Evolutionary conservation across 345 rosid genomes (phyloP).

Genomic region (Populus simonii): DNA sequence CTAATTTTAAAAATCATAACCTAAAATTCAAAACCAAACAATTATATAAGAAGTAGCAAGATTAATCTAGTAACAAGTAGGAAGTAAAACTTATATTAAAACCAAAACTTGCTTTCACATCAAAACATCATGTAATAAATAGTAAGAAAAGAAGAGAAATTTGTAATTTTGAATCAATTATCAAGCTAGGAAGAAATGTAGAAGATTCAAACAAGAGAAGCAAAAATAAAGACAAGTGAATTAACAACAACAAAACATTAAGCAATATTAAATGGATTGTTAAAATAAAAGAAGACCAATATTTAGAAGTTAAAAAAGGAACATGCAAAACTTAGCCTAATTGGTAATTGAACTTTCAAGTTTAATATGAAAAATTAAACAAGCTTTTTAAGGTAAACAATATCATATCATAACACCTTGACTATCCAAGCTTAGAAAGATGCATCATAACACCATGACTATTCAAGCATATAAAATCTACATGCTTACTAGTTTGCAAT

Average conservation of each 20-base stretch:
- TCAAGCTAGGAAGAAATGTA: not conserved
- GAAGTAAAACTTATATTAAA: no score
- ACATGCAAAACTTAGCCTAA: not conserved
- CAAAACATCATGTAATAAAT: no score
- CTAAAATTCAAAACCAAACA: no score
- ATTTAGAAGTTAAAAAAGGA: not conserved
- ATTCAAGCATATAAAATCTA: not conserved
- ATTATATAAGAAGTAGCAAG: no score
- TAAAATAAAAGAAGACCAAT: not conserved
- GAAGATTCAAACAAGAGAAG: not conserved
- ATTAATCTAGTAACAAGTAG: no score
- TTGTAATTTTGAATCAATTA: not conserved
- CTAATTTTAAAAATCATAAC: no score
- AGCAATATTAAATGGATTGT: not conserved
- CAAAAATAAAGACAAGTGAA: not conserved
- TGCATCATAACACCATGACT: not conserved
- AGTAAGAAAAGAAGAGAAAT: no score
- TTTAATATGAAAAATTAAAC: not conserved
- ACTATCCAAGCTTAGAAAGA: no score
- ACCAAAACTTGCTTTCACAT: no score
- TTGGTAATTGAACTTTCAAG: not conserved
- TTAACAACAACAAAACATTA: not conserved
- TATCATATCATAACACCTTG: not conserved
- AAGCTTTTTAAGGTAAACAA: not conserved
- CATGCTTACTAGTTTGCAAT: not conserved